A percentile compares a stretch with the other conserved stretches of the same genome.
phyloP scores from a whole-genome alignment of 805 yeast species.

The Myxozyma mucilagina region DNA sequence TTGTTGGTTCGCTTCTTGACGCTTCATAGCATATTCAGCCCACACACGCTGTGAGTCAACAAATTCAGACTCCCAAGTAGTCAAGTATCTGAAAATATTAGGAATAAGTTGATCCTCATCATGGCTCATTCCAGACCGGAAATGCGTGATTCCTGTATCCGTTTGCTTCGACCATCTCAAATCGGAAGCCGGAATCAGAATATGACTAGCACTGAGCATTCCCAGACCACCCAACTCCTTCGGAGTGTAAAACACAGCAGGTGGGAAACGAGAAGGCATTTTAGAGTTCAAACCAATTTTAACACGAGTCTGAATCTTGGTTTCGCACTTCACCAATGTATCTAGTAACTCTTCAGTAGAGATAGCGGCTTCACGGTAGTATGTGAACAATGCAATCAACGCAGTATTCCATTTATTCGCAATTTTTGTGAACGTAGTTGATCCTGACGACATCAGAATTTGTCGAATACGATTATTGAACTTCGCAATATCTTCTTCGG shows the following conservation, averaged over 20 bases:
- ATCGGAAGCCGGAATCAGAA: slow-evolving; percentile 91
- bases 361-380: slow-evolving; percentile 89
- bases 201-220: slow-evolving; percentile 96
- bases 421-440: slow-evolving; percentile 90
- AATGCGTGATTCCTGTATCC: slow-evolving; percentile 91
- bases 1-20: slow-evolving; percentile 82
- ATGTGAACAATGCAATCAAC: slow-evolving; percentile 77
- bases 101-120: slow-evolving; percentile 76
- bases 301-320: slow-evolving; percentile 89
- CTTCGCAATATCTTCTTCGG: slow-evolving; percentile 72
- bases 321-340: slow-evolving; percentile 83
- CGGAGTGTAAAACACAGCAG: slow-evolving; percentile 97
- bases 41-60: slow-evolving; percentile 93
- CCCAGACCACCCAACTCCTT: slow-evolving; percentile 97
- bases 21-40: slow-evolving; percentile 92
- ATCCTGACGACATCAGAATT: slow-evolving; percentile 91
- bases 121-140: slow-evolving; percentile 90
- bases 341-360: slow-evolving; percentile 78
- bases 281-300: slow-evolving; percentile 94
- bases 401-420: slow-evolving; percentile 97
- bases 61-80: slow-evolving; percentile 97
- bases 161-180: slow-evolving; percentile 89
- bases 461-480: slow-evolving; percentile 86
- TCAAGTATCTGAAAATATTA: slow-evolving; percentile 85
- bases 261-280: slow-evolving; percentile 98